These are phyloP conservation scores for Peribolospora baueri DNA, from an alignment of 768 basidiomycete genomes.

Conservation along the genomic window DNA sequence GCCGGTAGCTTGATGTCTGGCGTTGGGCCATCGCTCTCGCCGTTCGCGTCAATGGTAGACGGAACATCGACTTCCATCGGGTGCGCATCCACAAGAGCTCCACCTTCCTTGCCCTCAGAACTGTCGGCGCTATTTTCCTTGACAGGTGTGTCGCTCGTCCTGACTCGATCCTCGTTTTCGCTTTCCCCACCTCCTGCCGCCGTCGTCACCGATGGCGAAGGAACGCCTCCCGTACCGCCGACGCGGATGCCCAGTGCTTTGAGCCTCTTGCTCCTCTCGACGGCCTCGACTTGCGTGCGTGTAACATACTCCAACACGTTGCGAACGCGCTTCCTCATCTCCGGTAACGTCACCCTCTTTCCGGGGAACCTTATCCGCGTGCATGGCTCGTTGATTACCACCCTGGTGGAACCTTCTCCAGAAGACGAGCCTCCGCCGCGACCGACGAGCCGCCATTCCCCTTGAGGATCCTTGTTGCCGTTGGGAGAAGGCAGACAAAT, in stretches of 20 bases:
- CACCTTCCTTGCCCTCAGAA: too few relatives aligned
- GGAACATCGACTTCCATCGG: too few relatives aligned
- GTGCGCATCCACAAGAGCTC: too few relatives aligned
- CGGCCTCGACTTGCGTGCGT: constrained; percentile 24
- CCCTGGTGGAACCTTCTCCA: constrained; percentile 35
- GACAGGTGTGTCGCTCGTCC: not conserved
- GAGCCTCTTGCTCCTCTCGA: not conserved
- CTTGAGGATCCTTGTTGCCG: not conserved
- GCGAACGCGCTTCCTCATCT: constrained; percentile 87
- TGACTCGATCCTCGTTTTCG: not conserved
- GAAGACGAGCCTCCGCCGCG: constrained; percentile 18
- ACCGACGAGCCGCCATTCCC: not conserved
- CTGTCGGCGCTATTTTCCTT: too few relatives aligned
- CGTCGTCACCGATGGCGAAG: not conserved
- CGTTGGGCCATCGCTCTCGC: too few relatives aligned
- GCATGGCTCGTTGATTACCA: constrained; percentile 27
- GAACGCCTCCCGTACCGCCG: not conserved
- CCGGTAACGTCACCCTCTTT: constrained; percentile 82
- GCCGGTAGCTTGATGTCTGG: too few relatives aligned
- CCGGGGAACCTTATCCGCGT: constrained; percentile 71
- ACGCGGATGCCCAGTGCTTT: not conserved
- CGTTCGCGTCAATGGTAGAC: too few relatives aligned
- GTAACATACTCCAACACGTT: constrained; percentile 85
- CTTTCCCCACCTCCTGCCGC: not conserved
- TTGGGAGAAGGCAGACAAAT: constrained; percentile 35